A percentile compares a stretch with the other conserved stretches of the same genome.
Evolutionary conservation across 2,329 filamentous ascomycete species (phyloP).

Genomic region (Fusarium sp.): DNA sequence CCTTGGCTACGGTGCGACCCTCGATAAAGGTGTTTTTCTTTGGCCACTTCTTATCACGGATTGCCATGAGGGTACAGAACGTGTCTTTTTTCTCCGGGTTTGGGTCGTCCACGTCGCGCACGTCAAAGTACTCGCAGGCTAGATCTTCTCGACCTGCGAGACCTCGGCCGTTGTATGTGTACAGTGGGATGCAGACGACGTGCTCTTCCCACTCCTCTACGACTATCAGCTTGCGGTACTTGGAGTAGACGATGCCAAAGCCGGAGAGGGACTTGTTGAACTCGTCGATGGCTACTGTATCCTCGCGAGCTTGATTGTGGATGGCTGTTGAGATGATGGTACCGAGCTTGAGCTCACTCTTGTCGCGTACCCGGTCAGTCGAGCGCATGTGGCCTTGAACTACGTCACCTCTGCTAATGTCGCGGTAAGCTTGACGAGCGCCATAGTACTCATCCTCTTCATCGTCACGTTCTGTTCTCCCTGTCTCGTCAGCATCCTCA

Average conservation of each 20-base stretch:
- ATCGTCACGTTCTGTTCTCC: neutral
- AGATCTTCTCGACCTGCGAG: constrained; percentile 17
- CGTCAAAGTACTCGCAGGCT: constrained; percentile 33
- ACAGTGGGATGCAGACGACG: constrained; percentile 32
- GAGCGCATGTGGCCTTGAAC: constrained; percentile 19
- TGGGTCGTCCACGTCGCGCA: constrained; percentile 22
- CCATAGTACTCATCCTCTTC: neutral
- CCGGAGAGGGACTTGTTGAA: constrained; percentile 17
- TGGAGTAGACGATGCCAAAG: constrained; percentile 36
- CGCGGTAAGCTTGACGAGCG: constrained; percentile 2
- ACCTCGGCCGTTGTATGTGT: constrained; percentile 33
- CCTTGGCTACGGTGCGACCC: constrained; percentile 28
- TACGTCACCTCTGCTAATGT: constrained; percentile 11
- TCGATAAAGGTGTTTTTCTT: constrained; percentile 16
- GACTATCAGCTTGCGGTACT: constrained; percentile 41
- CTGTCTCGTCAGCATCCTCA: neutral
- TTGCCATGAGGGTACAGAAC: constrained; percentile 9
- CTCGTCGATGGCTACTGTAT: constrained; percentile 5
- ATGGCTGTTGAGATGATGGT: constrained; percentile 36
- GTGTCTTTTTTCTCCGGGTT: constrained; percentile 1
- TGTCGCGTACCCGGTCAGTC: neutral
- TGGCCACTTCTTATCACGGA: constrained; percentile 9
- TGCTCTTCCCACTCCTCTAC: constrained; percentile 35
- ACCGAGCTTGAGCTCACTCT: constrained; percentile 12
- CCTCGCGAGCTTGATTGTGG: constrained; percentile 20